Conservation (phyloP, 2,329 filamentous ascomycete genomes). For the Cyphellophora europaea region DNA sequence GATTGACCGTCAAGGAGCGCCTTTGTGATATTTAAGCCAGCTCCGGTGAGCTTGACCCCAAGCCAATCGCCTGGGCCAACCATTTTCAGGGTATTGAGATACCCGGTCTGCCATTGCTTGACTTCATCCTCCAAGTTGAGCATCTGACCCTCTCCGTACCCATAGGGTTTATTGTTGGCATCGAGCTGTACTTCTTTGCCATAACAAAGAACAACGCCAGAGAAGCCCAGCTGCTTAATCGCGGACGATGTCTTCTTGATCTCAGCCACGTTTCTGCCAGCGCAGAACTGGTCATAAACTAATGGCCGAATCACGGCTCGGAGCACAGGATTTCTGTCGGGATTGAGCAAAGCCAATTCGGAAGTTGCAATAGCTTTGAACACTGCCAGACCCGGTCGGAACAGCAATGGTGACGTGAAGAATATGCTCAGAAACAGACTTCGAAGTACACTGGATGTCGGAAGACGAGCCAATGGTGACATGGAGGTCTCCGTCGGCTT, state of each 20-base stretch:
- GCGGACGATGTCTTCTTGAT: slow-evolving; percentile 35
- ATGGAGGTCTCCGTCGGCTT: too few relatives aligned
- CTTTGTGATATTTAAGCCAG: slow-evolving; percentile 33
- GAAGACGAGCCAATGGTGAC: slow-evolving; percentile 10
- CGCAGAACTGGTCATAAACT: slow-evolving; percentile 50
- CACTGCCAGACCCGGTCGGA: slow-evolving; percentile 22
- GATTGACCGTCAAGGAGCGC: slow-evolving; percentile 29
- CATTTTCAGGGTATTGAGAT: slow-evolving; percentile 44
- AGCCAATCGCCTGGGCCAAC: slow-evolving; percentile 42
- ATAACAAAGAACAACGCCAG: slow-evolving; percentile 45
- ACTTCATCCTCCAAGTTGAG: slow-evolving; percentile 21
- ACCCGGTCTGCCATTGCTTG: slow-evolving; percentile 43
- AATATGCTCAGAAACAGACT: slow-evolving; percentile 23
- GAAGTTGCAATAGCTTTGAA: slow-evolving; percentile 33
- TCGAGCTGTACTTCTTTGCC: slow-evolving; percentile 40
- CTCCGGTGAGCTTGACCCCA: slow-evolving; percentile 44
- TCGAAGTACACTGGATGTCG: slow-evolving; percentile 20
- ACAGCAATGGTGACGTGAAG: slow-evolving; percentile 23
- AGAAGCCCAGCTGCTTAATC: slow-evolving; percentile 41
- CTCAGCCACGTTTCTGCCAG: slow-evolving; percentile 40
- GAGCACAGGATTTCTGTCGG: slow-evolving; percentile 38
- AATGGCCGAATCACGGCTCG: slow-evolving; percentile 35
- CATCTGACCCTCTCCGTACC: slow-evolving; percentile 25
- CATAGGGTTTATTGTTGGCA: slow-evolving; percentile 19
- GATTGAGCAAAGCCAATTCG: slow-evolving; percentile 34